phyloP scores from a whole-genome alignment of 805 yeast genomes.

The Monosporozyma siamensis region DNA sequence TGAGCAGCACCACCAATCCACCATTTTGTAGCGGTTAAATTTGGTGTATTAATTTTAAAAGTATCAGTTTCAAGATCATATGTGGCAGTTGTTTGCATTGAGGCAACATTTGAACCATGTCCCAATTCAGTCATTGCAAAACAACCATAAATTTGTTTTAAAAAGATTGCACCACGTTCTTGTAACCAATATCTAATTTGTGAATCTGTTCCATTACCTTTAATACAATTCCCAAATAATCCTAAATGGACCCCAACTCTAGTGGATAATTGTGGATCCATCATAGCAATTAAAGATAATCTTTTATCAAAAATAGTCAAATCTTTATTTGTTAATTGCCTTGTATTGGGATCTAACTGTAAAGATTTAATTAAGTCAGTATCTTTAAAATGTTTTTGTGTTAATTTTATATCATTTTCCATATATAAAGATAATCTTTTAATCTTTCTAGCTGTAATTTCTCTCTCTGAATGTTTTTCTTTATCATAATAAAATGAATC shows the following conservation, averaged over 20 bases:
- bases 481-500: constrained; percentile 48
- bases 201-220: constrained; percentile 80
- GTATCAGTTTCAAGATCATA: constrained; percentile 56
- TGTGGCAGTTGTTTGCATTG: constrained; percentile 84
- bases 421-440: constrained; percentile 52
- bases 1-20: constrained; percentile 99
- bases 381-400: constrained; percentile 15
- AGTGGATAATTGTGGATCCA: constrained; percentile 75
- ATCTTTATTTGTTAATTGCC: constrained; percentile 19
- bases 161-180: constrained; percentile 50
- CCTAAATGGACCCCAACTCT: constrained; percentile 86
- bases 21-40: constrained; percentile 92
- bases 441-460: constrained; percentile 50
- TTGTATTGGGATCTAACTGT: constrained; percentile 13
- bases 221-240: constrained; percentile 67
- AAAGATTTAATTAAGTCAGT: constrained; percentile 21
- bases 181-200: constrained; percentile 80
- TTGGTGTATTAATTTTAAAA: constrained; percentile 76
- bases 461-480: constrained; percentile 49
- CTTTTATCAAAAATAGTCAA: constrained; percentile 43
- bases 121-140: constrained; percentile 91
- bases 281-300: constrained; percentile 46
- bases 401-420: constrained; percentile 34
- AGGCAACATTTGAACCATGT: constrained; percentile 92
- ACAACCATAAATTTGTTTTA: constrained; percentile 71